Evolutionary conservation across 352 stramenopile species (phyloP).

Genomic region (Phytopythium delawarense): DNA sequence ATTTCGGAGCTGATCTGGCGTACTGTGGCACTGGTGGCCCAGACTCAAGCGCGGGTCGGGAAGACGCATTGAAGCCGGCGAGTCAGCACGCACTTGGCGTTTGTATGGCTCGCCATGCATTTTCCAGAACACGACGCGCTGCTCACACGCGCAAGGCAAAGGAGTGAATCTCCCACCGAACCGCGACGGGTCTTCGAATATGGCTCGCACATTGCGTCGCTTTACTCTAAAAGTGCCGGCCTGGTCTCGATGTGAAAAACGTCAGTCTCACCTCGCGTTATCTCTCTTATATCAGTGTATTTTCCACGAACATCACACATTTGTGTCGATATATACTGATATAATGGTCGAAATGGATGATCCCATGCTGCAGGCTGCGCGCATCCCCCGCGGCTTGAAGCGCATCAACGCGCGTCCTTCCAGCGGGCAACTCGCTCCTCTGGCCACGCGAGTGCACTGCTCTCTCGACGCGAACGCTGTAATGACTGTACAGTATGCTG

Average conservation of each 20-base stretch:
- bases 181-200: not conserved
- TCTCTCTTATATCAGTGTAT: not conserved
- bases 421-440: too few relatives aligned
- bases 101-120: not conserved
- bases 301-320: not conserved
- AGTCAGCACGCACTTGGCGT: not conserved
- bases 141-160: not conserved
- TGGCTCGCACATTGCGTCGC: not conserved
- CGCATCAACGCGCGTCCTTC: not conserved
- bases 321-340: not conserved
- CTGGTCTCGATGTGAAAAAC: not conserved
- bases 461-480: too few relatives aligned
- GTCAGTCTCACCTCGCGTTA: not conserved
- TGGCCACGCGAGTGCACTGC: too few relatives aligned
- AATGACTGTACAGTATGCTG: too few relatives aligned
- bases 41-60: too few relatives aligned
- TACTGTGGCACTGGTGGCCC: not conserved
- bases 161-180: not conserved
- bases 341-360: not conserved
- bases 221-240: not conserved
- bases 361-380: not conserved
- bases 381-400: not conserved
- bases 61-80: not conserved
- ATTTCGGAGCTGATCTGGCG: not conserved
- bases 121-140: not conserved